phyloP scores from a whole-genome alignment of 805 yeast species.

The Saturnispora hagleri region DNA sequence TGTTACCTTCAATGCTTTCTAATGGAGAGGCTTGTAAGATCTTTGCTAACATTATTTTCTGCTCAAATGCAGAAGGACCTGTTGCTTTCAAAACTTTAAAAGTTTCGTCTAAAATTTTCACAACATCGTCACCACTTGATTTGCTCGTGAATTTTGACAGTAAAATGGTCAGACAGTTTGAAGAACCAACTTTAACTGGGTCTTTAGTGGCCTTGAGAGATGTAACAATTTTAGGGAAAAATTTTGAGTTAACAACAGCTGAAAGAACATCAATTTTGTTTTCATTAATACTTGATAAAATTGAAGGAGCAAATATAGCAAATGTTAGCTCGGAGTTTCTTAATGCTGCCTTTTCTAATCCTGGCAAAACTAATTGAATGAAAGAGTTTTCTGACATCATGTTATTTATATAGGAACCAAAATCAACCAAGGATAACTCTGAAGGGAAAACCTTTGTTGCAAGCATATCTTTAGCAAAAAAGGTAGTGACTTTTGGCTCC shows the following conservation, averaged over 20 bases:
- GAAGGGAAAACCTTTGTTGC: slow-evolving; percentile 24
- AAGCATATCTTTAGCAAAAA: slow-evolving; percentile 29
- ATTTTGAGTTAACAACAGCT: slow-evolving; percentile 31
- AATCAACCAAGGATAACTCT: slow-evolving; percentile 13
- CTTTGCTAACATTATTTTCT: slow-evolving; percentile 44
- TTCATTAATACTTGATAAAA: slow-evolving; percentile 31
- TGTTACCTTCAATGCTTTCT: neutral
- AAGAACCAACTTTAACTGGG: slow-evolving; percentile 43
- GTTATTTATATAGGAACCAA: slow-evolving; percentile 12
- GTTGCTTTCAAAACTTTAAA: slow-evolving; percentile 47
- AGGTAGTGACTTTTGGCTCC: slow-evolving; percentile 19
- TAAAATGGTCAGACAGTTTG: slow-evolving; percentile 27
- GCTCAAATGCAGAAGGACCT: slow-evolving; percentile 53
- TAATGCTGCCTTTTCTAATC: slow-evolving; percentile 62
- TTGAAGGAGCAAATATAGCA: slow-evolving; percentile 40
- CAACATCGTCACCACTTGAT: slow-evolving; percentile 21
- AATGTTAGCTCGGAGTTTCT: slow-evolving; percentile 72
- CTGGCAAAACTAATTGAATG: slow-evolving; percentile 31
- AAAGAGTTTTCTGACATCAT: slow-evolving; percentile 11
- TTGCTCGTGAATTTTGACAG: slow-evolving; percentile 11
- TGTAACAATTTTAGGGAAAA: slow-evolving; percentile 42
- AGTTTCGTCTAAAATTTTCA: slow-evolving; percentile 41
- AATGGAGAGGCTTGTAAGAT: slow-evolving; percentile 31
- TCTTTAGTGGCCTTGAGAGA: slow-evolving; percentile 66
- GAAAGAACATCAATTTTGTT: slow-evolving; percentile 34